phyloP scores from a whole-genome alignment of 441 rosid species.

The Pelargonium fulgidum region DNA sequence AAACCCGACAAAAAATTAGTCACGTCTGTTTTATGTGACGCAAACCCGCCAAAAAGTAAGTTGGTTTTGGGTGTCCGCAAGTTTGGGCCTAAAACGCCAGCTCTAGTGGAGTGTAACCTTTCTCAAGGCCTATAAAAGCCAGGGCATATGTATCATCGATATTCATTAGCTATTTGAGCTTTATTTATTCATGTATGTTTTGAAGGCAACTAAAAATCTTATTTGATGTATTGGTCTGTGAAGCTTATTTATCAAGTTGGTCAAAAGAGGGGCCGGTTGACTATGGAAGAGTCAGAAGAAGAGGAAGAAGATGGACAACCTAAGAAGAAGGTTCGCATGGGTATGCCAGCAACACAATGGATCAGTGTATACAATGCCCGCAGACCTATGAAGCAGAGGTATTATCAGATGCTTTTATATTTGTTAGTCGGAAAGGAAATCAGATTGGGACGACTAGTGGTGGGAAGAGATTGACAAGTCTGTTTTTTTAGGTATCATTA shows the following conservation, averaged over 20 bases:
- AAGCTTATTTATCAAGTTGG: conserved; percentile 86
- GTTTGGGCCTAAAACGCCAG: too few species aligned
- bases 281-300: conserved; percentile 37
- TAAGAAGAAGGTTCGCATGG: conserved; percentile 83
- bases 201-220: background rate
- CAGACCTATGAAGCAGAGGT: conserved; percentile 94
- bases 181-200: background rate
- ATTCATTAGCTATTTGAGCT: too few species aligned
- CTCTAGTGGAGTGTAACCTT: too few species aligned
- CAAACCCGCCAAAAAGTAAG: too few species aligned
- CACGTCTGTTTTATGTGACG: background rate
- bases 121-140: too few species aligned
- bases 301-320: conserved; percentile 90
- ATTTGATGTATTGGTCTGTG: conserved; percentile 14
- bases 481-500: conserved; percentile 38
- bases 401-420: too few species aligned
- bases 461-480: background rate
- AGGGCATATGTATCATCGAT: too few species aligned
- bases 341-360: conserved; percentile 98
- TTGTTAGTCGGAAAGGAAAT: too few species aligned
- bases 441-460: background rate
- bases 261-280: conserved; percentile 84
- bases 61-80: too few species aligned
- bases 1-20: too few species aligned
- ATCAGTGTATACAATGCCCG: conserved; percentile 86